Evolutionary conservation across 1,284 basidiomycete genomes (phyloP).

Genomic region (Trichosporon asahii): DNA sequence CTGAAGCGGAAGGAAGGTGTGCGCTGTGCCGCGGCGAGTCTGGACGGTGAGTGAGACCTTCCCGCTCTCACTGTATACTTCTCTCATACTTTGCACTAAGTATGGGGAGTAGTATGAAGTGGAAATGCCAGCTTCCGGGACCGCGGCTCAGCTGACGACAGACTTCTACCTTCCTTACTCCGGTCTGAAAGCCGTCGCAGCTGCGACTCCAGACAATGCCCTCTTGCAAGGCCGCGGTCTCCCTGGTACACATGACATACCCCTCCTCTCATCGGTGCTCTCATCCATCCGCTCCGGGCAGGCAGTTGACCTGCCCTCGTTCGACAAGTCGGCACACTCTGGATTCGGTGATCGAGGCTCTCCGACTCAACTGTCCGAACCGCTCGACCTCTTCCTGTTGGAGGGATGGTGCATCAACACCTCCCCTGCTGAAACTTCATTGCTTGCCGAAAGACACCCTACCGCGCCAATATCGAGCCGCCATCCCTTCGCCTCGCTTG

Average conservation of each 20-base stretch:
- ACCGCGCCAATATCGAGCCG: conserved; percentile 18
- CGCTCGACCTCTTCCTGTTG: conserved; percentile 76
- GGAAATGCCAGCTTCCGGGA: too few relatives aligned
- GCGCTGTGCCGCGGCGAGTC: conserved; percentile 24
- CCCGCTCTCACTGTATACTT: too few relatives aligned
- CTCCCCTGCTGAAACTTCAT: neutral
- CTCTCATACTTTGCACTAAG: too few relatives aligned
- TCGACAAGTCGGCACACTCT: conserved; percentile 75
- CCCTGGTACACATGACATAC: conserved; percentile 46
- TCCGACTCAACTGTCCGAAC: conserved; percentile 36
- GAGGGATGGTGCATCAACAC: conserved; percentile 54
- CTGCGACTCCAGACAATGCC: conserved; percentile 34
- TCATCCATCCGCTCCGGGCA: neutral
- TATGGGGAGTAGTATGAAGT: too few relatives aligned
- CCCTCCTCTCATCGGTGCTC: conserved; percentile 7
- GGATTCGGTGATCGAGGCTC: conserved; percentile 74
- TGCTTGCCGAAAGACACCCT: neutral
- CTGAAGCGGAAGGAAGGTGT: conserved; percentile 14
- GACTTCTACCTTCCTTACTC: conserved; percentile 42
- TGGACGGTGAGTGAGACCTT: conserved; percentile 21
- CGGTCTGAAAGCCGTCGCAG: conserved; percentile 33
- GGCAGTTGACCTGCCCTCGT: conserved; percentile 44
- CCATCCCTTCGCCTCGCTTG: conserved; percentile 28
- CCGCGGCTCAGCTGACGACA: conserved; percentile 24
- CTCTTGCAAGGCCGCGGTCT: conserved; percentile 46